Base-by-base conservation (phyloP, 2,329 filamentous ascomycete genomes). In the Truncatella angustata region DNA sequence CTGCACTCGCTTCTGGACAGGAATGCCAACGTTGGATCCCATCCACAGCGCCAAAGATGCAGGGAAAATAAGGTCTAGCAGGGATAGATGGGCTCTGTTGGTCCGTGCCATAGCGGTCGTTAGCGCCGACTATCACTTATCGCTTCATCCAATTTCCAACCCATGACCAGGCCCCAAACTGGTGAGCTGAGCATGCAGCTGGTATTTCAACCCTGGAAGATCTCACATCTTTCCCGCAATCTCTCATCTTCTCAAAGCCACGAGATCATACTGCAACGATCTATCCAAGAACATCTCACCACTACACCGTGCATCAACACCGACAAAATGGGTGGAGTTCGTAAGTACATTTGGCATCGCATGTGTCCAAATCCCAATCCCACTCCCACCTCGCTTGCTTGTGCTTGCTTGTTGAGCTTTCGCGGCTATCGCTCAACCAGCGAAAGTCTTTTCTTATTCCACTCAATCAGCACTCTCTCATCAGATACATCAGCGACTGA, bases 311-410 rank as follows among this genome's bases (percentile, higher is more conserved):
- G 24, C 20, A 44, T 9, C 28, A 4, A 24, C 35, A 30, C 36
- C 36, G 47, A 58, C 66, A 78, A 57, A 43, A 81, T 81, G 78
- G 72, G 73, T 66, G 77, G 77, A 59, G 71, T 80, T 66, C 77
- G 78, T 80, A 68, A 70, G 76, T 77, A 26, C 47, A 37, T 6
- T 26, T 30, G 4, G 35, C 20, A 6, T 42, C 35, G 16, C n/a
- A n/a, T n/a, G n/a, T n/a, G n/a, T n/a, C 26, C 18, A 16, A 46
- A 32, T 21, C 21, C 14, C 11, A 4, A 16, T 34, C 43, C n/a
- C 24, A n/a, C 10, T 26, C n/a, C 40, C 24, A 26, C 40, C n/a
- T 23, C 18, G 30, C 40, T 23, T n/a, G 40, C 40, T 44, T 44
- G 40, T 20, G 16, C 28, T 16, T 35, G n/a, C 36, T 20, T 7